Percentiles rank a stretch among this genome's conserved stretches.
phyloP scores from a whole-genome alignment of 2,329 filamentous ascomycete genomes.

The Ophioceras dolichostomum region DNA sequence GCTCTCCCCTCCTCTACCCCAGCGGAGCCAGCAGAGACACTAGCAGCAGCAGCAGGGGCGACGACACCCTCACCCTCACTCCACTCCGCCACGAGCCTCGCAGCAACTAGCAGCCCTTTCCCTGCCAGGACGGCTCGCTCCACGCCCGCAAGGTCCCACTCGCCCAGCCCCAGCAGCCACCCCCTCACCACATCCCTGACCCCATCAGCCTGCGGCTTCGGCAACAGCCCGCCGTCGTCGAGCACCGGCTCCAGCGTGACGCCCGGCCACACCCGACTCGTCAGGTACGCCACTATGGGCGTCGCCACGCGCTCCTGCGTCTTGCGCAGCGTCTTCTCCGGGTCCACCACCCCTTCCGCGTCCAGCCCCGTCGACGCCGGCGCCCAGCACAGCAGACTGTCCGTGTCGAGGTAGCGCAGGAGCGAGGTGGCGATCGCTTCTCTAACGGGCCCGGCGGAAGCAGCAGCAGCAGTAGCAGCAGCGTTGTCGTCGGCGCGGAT shows the following conservation, averaged over 20 bases:
- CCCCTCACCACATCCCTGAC: slow-evolving; percentile 67
- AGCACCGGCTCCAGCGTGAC: slow-evolving; percentile 68
- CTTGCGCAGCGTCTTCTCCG: slow-evolving; percentile 44
- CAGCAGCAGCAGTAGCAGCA: background rate
- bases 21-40: slow-evolving; percentile 27
- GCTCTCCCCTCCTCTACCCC: slow-evolving; percentile 12
- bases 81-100: slow-evolving; percentile 75
- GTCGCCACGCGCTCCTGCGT: slow-evolving; percentile 59
- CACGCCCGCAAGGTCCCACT: slow-evolving; percentile 76
- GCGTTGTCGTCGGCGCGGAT: slow-evolving; percentile 54
- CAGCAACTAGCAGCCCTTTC: slow-evolving; percentile 74
- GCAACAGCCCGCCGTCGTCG: slow-evolving; percentile 71
- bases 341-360: slow-evolving; percentile 14
- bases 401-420: slow-evolving; percentile 82
- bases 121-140: slow-evolving; percentile 75
- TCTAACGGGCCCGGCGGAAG: slow-evolving; percentile 34
- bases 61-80: slow-evolving; percentile 67
- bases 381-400: slow-evolving; percentile 86
- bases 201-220: slow-evolving; percentile 56
- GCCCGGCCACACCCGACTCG: slow-evolving; percentile 69
- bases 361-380: slow-evolving; percentile 22
- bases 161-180: slow-evolving; percentile 61
- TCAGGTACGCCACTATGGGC: slow-evolving; percentile 61
- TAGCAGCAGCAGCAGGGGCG: slow-evolving; percentile 15
- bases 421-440: slow-evolving; percentile 52